Evolutionary conservation across 371 early-diverging fungal species (phyloP).

Genomic region (Mucor racemosus): DNA sequence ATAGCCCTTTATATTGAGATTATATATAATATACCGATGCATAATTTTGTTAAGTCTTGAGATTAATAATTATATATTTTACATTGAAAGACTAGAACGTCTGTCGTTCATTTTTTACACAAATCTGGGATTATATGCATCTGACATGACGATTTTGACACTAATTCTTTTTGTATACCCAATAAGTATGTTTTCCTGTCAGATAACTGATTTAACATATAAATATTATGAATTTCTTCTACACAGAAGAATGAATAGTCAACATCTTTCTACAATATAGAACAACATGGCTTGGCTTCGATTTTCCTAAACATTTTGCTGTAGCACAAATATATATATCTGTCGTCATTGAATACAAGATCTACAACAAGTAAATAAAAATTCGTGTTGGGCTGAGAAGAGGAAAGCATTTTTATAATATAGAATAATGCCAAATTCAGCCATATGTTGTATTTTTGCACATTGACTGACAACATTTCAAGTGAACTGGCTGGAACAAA

Average conservation of each 20-base stretch:
- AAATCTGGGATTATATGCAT: too few species aligned
- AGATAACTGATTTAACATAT: not conserved
- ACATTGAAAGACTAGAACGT: too few species aligned
- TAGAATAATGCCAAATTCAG: not conserved
- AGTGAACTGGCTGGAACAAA: not conserved
- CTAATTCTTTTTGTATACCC: too few species aligned
- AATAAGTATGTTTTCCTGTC: not conserved
- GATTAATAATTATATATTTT: too few species aligned
- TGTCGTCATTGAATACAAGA: slow-evolving; percentile 3
- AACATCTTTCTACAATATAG: too few species aligned
- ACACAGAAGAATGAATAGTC: not conserved
- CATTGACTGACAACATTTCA: not conserved
- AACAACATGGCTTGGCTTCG: not conserved
- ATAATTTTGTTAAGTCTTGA: too few species aligned
- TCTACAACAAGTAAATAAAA: not conserved
- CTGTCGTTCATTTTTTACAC: too few species aligned
- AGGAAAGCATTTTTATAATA: not conserved
- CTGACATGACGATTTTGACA: too few species aligned
- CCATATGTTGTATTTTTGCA: not conserved
- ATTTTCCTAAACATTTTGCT: not conserved
- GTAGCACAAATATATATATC: not conserved
- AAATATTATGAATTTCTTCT: not conserved
- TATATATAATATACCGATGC: too few species aligned
- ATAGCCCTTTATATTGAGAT: too few species aligned
- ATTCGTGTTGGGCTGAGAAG: not conserved